Evolutionary conservation across 257 asterid species (phyloP).

Genomic region (Solanum dulcamara): DNA sequence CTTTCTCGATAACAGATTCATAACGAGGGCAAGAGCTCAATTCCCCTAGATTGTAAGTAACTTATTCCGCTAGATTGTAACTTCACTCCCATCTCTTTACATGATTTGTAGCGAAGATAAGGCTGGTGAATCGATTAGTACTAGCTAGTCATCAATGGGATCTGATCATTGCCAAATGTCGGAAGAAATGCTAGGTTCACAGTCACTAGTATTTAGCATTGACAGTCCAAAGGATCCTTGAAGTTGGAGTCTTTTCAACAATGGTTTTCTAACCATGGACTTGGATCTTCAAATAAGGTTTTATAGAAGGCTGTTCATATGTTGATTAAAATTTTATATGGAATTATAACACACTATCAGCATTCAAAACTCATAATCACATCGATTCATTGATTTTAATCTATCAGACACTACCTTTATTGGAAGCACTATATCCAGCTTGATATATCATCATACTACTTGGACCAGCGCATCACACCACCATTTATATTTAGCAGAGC

Average conservation of each 20-base stretch:
- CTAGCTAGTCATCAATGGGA: not conserved
- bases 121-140: not conserved
- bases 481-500: no score
- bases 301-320: no score
- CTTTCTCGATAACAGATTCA: not conserved
- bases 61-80: not conserved
- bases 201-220: not conserved
- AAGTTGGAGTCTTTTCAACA: not conserved
- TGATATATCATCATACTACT: no score
- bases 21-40: not conserved
- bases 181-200: not conserved
- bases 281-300: no score
- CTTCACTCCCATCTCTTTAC: not conserved
- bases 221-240: not conserved
- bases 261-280: no score
- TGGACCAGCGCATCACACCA: no score
- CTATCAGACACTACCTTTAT: slow-evolving; percentile 33
- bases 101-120: not conserved
- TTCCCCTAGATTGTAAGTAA: no score
- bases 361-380: not conserved
- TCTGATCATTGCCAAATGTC: not conserved
- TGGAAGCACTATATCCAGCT: slow-evolving; percentile 43
- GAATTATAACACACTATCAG: no score
- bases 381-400: not conserved
- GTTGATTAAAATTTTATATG: no score